Evolutionary conservation across 768 basidiomycete species (phyloP).

Genomic region (Suillus decipiens): DNA sequence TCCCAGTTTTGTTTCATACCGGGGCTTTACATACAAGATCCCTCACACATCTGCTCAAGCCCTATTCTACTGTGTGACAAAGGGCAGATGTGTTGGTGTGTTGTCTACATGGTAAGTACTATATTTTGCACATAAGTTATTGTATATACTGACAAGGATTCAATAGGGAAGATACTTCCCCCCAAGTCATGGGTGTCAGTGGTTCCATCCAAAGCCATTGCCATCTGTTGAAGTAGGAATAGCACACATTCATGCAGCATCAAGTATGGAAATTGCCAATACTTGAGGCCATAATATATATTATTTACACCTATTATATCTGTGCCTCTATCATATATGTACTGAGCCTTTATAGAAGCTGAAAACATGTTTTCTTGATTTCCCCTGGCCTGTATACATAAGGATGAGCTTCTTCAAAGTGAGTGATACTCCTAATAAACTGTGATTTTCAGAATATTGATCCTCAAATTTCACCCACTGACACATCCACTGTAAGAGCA

Average conservation of each 20-base stretch:
- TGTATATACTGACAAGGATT: not conserved
- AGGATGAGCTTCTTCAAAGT: no score
- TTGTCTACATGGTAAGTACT: not conserved
- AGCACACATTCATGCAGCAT: not conserved
- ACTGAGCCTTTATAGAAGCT: no score
- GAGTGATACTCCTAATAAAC: no score
- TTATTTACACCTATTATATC: no score
- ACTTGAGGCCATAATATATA: not conserved
- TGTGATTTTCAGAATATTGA: no score
- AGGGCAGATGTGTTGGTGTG: not conserved
- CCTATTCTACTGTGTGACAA: not conserved
- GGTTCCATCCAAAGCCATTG: not conserved
- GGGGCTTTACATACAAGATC: not conserved
- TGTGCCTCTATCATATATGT: no score
- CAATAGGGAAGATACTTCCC: conserved; percentile 3
- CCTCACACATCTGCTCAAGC: not conserved
- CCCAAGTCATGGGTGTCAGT: conserved; percentile 2
- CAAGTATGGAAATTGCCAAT: not conserved
- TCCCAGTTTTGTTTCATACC: not conserved
- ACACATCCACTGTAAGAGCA: no score
- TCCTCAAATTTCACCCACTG: no score
- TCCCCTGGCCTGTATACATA: no score
- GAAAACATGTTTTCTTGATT: no score
- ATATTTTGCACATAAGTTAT: not conserved
- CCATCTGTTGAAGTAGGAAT: not conserved